Conservation (phyloP, 2,329 filamentous ascomycete species). For the Lomentospora prolificans region DNA sequence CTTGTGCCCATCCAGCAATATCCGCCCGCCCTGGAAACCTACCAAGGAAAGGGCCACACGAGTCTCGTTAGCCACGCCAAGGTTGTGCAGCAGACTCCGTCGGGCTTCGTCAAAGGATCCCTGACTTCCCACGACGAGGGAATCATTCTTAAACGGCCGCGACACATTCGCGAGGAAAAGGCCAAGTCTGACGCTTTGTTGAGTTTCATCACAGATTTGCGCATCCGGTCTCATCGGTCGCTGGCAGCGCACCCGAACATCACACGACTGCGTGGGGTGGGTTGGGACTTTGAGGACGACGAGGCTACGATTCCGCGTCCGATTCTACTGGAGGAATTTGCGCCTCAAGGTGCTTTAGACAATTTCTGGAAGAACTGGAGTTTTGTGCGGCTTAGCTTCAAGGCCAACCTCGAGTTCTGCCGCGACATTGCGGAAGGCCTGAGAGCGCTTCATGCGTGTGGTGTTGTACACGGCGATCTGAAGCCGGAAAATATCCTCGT, state of each 20-base stretch:
- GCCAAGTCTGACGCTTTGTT: background rate
- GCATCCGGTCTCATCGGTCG: background rate
- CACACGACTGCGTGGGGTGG: background rate
- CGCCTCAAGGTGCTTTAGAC: background rate
- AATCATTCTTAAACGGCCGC: background rate
- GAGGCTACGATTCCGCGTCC: background rate
- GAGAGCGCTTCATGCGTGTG: background rate
- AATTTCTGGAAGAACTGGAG: background rate
- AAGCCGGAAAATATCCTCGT: background rate
- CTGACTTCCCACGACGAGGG: background rate
- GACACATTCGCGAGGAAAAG: background rate
- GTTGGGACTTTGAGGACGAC: background rate
- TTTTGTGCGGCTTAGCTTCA: background rate
- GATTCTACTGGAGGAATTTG: background rate
- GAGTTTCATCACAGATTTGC: background rate
- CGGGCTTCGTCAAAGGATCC: background rate
- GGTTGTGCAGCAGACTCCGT: background rate
- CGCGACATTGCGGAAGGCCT: background rate
- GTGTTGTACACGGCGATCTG: background rate
- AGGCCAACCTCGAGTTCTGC: background rate
- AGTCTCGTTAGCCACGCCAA: background rate
- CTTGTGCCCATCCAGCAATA: background rate
- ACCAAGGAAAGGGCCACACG: background rate
- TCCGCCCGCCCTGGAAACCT: background rate
- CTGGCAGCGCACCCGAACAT: background rate